Percentiles rank a stretch among this genome's conserved stretches.
These are phyloP conservation scores for Talaromyces sp. DNA, from an alignment of 2,329 filamentous ascomycete species.

Conservation along the genomic window DNA sequence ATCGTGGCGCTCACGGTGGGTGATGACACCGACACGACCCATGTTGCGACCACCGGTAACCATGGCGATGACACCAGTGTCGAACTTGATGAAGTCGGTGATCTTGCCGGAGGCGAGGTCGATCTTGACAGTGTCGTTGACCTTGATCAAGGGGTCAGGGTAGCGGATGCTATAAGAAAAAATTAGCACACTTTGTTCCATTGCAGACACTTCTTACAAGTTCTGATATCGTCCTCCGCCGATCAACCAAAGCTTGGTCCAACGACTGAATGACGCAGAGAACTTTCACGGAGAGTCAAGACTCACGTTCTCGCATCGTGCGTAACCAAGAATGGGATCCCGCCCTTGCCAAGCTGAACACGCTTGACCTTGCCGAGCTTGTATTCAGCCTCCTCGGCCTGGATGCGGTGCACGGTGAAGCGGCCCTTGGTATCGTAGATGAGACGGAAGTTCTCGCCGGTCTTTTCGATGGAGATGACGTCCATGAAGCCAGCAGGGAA, in stretches of 20 bases:
- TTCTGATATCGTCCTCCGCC: constrained; percentile 35
- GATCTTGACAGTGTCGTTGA: constrained; percentile 99
- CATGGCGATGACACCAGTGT: constrained; percentile 98
- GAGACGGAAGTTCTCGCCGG: constrained; percentile 99
- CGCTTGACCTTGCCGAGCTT: constrained; percentile 99
- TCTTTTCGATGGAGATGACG: constrained; percentile 99
- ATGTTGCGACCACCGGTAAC: constrained; percentile 99
- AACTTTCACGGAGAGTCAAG: constrained; percentile 52
- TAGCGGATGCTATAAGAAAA: constrained; percentile 79
- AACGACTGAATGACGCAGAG: constrained; percentile 99
- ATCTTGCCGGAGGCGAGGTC: constrained; percentile 97
- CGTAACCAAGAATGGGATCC: constrained; percentile 99
- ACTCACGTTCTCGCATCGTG: constrained; percentile 99
- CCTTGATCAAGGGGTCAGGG: constrained; percentile 96
- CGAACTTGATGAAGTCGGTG: constrained; percentile 96
- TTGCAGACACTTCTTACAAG: constrained; percentile 27
- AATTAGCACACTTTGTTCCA: constrained; percentile 35
- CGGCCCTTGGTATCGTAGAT: constrained; percentile 99
- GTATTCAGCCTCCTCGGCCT: constrained; percentile 97
- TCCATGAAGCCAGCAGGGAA: constrained; percentile 99
- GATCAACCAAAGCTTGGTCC: constrained; percentile 94
- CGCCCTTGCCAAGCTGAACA: constrained; percentile 97
- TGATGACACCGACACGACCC: constrained; percentile 99
- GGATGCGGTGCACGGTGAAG: constrained; percentile 99
- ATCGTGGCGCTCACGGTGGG: constrained; percentile 99